These are phyloP conservation scores for Cadophora malorum DNA, from an alignment of 2,329 filamentous ascomycete species.

Conservation along the genomic window DNA sequence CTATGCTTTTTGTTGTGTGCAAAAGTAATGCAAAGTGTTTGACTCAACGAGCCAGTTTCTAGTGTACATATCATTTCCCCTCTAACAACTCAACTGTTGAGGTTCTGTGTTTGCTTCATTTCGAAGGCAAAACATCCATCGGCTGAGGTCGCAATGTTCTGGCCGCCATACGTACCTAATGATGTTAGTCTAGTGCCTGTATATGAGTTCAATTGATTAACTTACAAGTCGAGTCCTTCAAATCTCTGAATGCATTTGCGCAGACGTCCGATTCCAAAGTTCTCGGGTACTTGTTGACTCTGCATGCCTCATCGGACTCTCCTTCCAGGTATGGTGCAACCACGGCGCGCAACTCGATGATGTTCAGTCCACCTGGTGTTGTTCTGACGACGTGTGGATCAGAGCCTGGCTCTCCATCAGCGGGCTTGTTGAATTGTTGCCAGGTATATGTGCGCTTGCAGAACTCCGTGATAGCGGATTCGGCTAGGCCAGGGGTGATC, in stretches of 20 bases:
- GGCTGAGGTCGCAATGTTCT: not conserved
- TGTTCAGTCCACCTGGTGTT: not conserved
- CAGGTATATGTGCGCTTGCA: not conserved
- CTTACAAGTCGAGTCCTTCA: not conserved
- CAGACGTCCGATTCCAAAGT: not conserved
- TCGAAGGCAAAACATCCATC: not conserved
- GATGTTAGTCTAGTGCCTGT: not conserved
- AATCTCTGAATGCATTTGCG: not conserved
- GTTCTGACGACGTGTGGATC: not conserved
- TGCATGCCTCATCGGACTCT: not conserved
- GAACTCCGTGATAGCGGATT: not conserved
- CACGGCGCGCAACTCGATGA: not conserved
- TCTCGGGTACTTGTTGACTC: conserved; percentile 7
- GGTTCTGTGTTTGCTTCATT: conserved; percentile 4
- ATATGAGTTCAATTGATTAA: not conserved
- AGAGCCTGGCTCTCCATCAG: not conserved
- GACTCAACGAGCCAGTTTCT: not conserved
- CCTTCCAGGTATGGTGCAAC: not conserved
- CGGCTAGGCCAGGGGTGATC: not conserved
- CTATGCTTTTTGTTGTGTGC: not conserved
- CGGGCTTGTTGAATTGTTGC: not conserved
- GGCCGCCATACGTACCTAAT: not conserved
- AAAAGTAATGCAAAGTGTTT: not conserved
- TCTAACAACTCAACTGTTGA: not conserved
- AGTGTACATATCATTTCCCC: not conserved